Evolutionary conservation across 2,329 filamentous ascomycete species (phyloP).

Genomic region (Malbranchea zuffiana): DNA sequence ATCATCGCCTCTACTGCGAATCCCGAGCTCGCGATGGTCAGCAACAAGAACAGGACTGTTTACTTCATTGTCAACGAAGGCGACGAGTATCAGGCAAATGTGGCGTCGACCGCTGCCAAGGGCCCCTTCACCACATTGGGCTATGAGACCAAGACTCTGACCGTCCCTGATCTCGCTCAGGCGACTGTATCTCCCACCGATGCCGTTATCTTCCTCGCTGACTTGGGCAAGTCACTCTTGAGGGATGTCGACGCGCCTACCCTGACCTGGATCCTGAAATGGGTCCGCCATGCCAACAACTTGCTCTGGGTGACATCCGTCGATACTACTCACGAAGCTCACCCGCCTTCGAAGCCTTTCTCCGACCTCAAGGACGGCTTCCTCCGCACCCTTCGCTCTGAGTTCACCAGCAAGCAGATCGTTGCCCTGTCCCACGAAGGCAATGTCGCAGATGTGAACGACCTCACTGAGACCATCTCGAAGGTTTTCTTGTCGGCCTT

Average conservation of each 20-base stretch:
- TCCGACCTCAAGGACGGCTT: constrained; percentile 9
- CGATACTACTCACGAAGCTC: not conserved
- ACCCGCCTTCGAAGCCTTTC: constrained; percentile 6
- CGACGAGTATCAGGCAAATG: no score
- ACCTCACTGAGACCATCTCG: no score
- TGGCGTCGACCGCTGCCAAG: no score
- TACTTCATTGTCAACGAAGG: no score
- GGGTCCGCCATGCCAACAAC: constrained; percentile 17
- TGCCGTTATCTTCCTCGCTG: constrained; percentile 13
- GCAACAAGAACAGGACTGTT: constrained; percentile 4
- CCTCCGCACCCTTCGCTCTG: constrained; percentile 12
- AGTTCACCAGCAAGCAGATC: constrained; percentile 7
- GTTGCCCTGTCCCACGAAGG: constrained; percentile 3
- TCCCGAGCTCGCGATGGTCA: no score
- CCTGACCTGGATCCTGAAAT: constrained; percentile 18
- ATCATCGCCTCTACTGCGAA: constrained; percentile 15
- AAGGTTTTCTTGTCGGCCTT: no score
- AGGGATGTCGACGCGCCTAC: constrained; percentile 14
- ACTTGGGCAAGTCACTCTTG: constrained; percentile 15
- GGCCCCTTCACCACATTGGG: no score
- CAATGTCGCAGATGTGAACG: no score
- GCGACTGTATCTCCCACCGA: not conserved
- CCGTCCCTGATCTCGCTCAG: not conserved
- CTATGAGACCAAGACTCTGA: not conserved
- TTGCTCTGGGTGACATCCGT: constrained; percentile 27